Percentiles rank a stretch among this genome's conserved stretches.
phyloP scores from a whole-genome alignment of 1,139 yeast genomes.

The Blastobotrys apis region DNA sequence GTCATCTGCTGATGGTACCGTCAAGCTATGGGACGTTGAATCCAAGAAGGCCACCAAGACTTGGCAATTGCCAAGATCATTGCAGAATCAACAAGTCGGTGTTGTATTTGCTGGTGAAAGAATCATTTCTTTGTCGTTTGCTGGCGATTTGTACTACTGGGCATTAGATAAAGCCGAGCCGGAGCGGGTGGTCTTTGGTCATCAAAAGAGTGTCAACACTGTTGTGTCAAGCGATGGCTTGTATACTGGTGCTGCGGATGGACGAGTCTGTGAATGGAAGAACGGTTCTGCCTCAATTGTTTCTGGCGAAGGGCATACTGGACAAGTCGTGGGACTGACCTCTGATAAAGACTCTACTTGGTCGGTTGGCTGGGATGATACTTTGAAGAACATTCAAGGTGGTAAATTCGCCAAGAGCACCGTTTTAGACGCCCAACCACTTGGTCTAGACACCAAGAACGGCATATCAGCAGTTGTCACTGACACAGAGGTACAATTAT shows the following conservation, averaged over 20 bases:
- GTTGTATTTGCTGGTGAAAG: constrained; percentile 57
- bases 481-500: constrained; percentile 45
- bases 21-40: constrained; percentile 59
- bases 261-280: constrained; percentile 62
- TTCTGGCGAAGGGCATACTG: constrained; percentile 24
- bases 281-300: constrained; percentile 37
- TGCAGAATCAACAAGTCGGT: constrained; percentile 75
- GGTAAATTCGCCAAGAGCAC: constrained; percentile 30
- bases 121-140: constrained; percentile 62
- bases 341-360: constrained; percentile 32
- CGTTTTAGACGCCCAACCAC: constrained; percentile 60
- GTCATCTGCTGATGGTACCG: constrained; percentile 75
- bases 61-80: constrained; percentile 31
- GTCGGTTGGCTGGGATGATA: constrained; percentile 87
- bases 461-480: constrained; percentile 46
- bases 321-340: constrained; percentile 32
- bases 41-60: constrained; percentile 24
- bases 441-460: constrained; percentile 42
- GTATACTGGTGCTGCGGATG: constrained; percentile 81
- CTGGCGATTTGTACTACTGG: constrained; percentile 69
- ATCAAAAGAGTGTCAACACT: constrained; percentile 75
- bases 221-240: constrained; percentile 40
- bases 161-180: constrained; percentile 39
- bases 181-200: constrained; percentile 57
- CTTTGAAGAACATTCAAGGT: constrained; percentile 41